phyloP scores from a whole-genome alignment of 2,329 filamentous ascomycete genomes.

The Botrytis fabae region DNA sequence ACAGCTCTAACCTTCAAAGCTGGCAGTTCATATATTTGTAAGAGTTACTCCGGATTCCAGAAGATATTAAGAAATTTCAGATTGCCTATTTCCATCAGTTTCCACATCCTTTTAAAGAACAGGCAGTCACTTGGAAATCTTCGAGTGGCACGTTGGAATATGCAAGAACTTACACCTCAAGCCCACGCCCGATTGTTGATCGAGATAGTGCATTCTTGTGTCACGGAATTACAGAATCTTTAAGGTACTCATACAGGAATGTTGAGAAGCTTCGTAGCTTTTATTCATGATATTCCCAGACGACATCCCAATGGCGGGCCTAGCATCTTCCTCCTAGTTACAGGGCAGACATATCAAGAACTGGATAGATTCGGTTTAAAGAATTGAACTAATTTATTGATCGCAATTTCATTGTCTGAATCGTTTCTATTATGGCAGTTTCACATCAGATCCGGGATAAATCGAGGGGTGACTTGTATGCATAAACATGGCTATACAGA shows the following conservation, averaged over 20 bases:
- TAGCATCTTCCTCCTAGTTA: background rate
- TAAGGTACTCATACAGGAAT: background rate
- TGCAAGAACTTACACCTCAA: background rate
- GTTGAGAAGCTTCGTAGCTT: background rate
- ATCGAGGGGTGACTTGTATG: too few species aligned
- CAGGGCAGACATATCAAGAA: background rate
- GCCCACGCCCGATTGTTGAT: background rate
- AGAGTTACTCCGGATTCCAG: background rate
- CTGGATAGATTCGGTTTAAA: background rate
- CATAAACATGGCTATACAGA: too few species aligned
- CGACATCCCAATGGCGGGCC: background rate
- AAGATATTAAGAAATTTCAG: background rate
- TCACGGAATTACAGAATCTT: background rate
- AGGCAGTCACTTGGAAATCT: background rate
- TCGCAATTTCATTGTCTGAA: background rate
- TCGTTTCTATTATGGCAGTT: background rate
- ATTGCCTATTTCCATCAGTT: background rate
- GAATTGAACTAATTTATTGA: background rate
- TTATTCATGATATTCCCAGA: background rate
- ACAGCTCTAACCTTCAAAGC: background rate
- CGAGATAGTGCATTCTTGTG: background rate
- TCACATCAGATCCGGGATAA: background rate
- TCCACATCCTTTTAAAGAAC: background rate
- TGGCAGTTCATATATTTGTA: background rate
- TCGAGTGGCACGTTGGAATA: background rate